Evolutionary conservation across 805 yeast genomes (phyloP), one percentile per base, ranked within the genome.

Genomic region (Candida glaebosa): DNA sequence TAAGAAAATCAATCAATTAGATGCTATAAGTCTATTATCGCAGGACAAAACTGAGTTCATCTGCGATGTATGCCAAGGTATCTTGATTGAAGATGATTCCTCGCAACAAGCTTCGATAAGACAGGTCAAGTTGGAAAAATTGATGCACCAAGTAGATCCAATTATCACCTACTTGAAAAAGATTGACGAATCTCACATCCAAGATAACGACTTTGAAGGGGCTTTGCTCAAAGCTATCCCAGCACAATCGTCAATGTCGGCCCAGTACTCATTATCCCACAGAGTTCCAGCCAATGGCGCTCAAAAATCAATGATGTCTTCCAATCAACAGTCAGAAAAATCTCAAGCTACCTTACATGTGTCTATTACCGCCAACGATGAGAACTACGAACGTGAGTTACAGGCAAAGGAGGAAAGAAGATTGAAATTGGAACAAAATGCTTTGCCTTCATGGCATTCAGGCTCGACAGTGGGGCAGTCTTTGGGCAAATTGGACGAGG

Each of bases 381-480:
- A 87, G 54, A 79, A 80, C 46, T 73, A 76, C 50, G 81, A 76
- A 57, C 76, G 79, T 51, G 89, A 82, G 62, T 75, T 75, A 52
- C 75, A 71, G 56, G 81, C 81, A 51, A 69, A 78, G 56, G 84
- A 85, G 60, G 81, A 71, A 69, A 81, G 76, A 74, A 80, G 78
- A 61, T 82, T 76, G 61, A 74, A 78, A 50, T 73, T 90, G 61
- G 83, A 85, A 57, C 96, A 91, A 61, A 93, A 93, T 59, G 96
- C 96, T 3, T 73, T 93, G 50, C 99, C 99, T 5, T 83, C 93
- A 20, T 93, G 99, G 99, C 96, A 93, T 59, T 80, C 84, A 49
- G 83, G 84, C 51, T 81, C 91, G 57, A 90, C 99, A 0, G 91
- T 91, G 50, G 96, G 96, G 35, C 73, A 81, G 50, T 71, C 75